A percentile compares a stretch with the other conserved stretches of the same genome.
Conservation (phyloP, 495 filamentous ascomycete species). For the Lophiotrema nucula region DNA sequence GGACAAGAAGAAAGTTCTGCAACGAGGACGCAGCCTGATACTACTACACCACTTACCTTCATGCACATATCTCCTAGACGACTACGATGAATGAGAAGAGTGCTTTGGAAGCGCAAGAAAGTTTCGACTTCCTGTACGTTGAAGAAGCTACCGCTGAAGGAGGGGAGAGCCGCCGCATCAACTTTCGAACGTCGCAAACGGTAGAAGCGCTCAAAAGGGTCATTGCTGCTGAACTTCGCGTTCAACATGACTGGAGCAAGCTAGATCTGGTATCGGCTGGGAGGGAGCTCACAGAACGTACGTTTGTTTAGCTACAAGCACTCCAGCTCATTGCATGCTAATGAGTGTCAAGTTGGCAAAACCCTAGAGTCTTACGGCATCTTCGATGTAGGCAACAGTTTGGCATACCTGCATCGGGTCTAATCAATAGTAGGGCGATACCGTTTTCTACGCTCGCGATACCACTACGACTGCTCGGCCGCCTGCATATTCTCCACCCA, state of each 20-base stretch:
- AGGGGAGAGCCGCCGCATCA: neutral
- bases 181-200: slow-evolving; percentile 1
- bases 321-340: slow-evolving; percentile 1
- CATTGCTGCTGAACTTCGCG: neutral
- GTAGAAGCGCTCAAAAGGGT: neutral
- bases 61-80: no score
- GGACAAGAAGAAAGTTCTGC: no score
- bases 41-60: no score
- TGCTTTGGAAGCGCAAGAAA: neutral
- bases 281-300: neutral
- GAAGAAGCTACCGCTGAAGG: slow-evolving; percentile 3
- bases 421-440: neutral
- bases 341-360: neutral
- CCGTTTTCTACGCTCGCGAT: neutral
- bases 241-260: neutral
- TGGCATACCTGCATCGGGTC: neutral
- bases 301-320: no score
- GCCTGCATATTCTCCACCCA: neutral
- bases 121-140: slow-evolving; percentile 1
- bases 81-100: neutral
- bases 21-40: no score
- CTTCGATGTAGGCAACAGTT: neutral
- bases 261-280: neutral
- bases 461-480: neutral
- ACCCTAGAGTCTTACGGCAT: neutral